Conservation (phyloP, 805 yeast species). For the Sungouiella thailandica region DNA sequence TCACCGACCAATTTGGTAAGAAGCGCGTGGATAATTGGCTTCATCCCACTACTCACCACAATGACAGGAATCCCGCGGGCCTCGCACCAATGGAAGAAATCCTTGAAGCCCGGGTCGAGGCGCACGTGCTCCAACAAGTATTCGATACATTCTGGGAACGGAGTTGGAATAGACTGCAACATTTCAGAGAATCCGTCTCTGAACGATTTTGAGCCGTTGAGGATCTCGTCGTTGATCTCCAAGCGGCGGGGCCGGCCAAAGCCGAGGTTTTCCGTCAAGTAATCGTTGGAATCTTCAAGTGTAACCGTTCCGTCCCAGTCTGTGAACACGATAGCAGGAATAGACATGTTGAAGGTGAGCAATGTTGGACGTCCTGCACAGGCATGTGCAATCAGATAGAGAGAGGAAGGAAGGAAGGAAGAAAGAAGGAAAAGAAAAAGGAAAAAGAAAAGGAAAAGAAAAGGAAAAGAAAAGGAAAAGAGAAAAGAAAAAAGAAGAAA, state of each 20-base stretch:
- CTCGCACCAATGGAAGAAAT: constrained; percentile 75
- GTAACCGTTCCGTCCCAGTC: constrained; percentile 99
- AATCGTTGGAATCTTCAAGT: constrained; percentile 90
- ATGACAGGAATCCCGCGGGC: constrained; percentile 72
- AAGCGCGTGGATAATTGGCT: constrained; percentile 79
- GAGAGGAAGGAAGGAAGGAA: too few species aligned
- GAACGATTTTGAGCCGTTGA: constrained; percentile 62
- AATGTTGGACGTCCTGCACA: neutral
- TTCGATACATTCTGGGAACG: constrained; percentile 80
- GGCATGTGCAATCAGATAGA: too few species aligned
- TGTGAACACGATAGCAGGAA: constrained; percentile 79
- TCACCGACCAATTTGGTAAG: constrained; percentile 71
- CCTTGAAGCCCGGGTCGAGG: constrained; percentile 87
- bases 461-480: too few species aligned
- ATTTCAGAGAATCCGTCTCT: constrained; percentile 80
- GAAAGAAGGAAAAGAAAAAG: too few species aligned
- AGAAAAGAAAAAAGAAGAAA: too few species aligned
- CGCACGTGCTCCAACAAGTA: constrained; percentile 57
- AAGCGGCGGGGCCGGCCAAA: constrained; percentile 69
- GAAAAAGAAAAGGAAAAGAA: too few species aligned
- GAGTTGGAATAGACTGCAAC: constrained; percentile 73
- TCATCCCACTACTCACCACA: constrained; percentile 91
- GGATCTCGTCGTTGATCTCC: constrained; percentile 64
- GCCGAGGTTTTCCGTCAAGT: constrained; percentile 82
- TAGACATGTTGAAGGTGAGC: constrained; percentile 11